These are phyloP conservation scores for Datisca glomerata DNA, from an alignment of 306 rosid genomes.

Conservation along the genomic window DNA sequence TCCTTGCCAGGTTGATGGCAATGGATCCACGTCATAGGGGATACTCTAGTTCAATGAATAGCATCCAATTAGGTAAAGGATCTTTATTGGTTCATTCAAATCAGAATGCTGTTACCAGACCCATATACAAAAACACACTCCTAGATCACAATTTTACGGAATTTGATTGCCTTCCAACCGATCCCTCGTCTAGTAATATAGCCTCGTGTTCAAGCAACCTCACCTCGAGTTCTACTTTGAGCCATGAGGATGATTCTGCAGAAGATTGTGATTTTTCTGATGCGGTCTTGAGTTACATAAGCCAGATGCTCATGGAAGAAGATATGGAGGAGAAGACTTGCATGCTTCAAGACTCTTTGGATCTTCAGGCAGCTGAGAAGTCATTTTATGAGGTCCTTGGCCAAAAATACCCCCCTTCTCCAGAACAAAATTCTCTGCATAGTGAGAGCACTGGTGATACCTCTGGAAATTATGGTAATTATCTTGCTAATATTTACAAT, in stretches of 20 bases:
- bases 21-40: conserved; percentile 44
- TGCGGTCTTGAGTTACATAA: conserved; percentile 62
- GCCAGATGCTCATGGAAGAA: conserved; percentile 94
- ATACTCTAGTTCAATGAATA: conserved; percentile 24
- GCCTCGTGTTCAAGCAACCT: conserved; percentile 24
- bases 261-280: conserved; percentile 95
- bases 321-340: conserved; percentile 82
- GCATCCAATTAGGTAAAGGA: conserved; percentile 32
- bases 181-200: conserved; percentile 17
- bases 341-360: conserved; percentile 83
- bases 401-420: conserved; percentile 66
- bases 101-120: conserved; percentile 22
- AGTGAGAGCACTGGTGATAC: conserved; percentile 23
- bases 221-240: conserved; percentile 27
- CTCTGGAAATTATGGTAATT: conserved; percentile 18
- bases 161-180: conserved; percentile 26
- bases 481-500: conserved; percentile 23
- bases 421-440: conserved; percentile 24
- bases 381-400: conserved; percentile 84
- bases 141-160: conserved; percentile 24
- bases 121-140: conserved; percentile 21
- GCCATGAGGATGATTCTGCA: conserved; percentile 49
- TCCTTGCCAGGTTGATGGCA: not conserved
- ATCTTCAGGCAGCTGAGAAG: conserved; percentile 88
- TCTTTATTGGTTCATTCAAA: conserved; percentile 29